phyloP scores from a whole-genome alignment of 2,329 filamentous ascomycete species.

The Beauveria medogensis region DNA sequence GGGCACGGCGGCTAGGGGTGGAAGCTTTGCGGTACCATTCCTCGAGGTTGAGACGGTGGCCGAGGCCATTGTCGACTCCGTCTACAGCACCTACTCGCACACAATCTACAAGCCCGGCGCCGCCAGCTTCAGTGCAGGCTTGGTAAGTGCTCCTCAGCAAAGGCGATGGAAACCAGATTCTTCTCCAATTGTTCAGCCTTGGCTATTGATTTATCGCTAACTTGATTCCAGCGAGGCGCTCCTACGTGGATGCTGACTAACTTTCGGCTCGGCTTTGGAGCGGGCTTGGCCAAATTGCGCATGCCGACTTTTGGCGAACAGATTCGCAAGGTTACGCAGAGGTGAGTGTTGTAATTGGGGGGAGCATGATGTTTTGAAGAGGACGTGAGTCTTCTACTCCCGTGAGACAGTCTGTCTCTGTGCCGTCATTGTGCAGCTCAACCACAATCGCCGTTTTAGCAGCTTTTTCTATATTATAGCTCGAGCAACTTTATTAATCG shows the following conservation, averaged over 20 bases:
- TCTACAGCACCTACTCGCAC: conserved; percentile 24
- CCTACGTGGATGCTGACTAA: conserved; percentile 16
- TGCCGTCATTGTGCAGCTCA: not conserved
- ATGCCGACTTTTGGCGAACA: not conserved
- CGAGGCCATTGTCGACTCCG: conserved; percentile 20
- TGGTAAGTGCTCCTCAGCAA: conserved; percentile 18
- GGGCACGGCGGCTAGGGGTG: conserved; percentile 15
- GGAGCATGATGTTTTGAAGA: not conserved
- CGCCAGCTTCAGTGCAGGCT: conserved; percentile 17
- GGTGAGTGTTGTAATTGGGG: not conserved
- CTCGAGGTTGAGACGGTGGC: conserved; percentile 26
- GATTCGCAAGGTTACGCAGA: conserved; percentile 1
- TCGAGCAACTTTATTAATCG: too few relatives aligned
- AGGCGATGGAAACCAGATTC: not conserved
- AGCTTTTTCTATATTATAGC: not conserved
- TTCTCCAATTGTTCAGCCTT: not conserved
- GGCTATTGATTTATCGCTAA: not conserved
- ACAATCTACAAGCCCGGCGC: conserved; percentile 24
- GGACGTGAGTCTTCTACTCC: not conserved
- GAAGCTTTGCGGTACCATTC: conserved; percentile 23
- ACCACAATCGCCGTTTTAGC: not conserved
- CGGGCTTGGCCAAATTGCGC: not conserved
- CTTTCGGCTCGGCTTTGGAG: not conserved
- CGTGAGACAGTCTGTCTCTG: not conserved
- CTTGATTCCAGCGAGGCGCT: conserved; percentile 14